Evolutionary conservation across 2,329 filamentous ascomycete genomes (phyloP).

Genomic region (Chaetothyriales sp.): DNA sequence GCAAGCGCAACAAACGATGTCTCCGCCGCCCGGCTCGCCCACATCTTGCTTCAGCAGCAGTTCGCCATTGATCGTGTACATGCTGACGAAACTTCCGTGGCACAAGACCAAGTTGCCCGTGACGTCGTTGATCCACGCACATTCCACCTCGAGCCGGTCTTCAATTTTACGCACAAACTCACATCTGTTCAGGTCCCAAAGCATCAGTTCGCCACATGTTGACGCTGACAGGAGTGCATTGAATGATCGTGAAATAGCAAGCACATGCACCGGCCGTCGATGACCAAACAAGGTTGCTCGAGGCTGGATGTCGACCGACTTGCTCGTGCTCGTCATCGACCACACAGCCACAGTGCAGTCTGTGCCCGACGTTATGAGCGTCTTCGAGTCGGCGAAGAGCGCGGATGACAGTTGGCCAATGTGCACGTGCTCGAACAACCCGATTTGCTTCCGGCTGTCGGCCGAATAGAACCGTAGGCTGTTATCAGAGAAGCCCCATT

Average conservation of each 20-base stretch:
- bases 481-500: slow-evolving; percentile 92
- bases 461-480: slow-evolving; percentile 82
- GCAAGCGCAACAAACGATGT: slow-evolving; percentile 69
- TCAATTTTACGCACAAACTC: slow-evolving; percentile 70
- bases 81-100: slow-evolving; percentile 55
- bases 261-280: slow-evolving; percentile 63
- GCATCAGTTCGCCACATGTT: slow-evolving; percentile 64
- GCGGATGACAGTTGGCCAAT: slow-evolving; percentile 76
- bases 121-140: slow-evolving; percentile 75
- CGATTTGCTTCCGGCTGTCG: slow-evolving; percentile 68
- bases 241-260: slow-evolving; percentile 78
- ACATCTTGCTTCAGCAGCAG: slow-evolving; percentile 70
- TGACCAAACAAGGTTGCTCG: slow-evolving; percentile 80
- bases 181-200: slow-evolving; percentile 89
- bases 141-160: slow-evolving; percentile 41
- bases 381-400: slow-evolving; percentile 76
- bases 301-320: slow-evolving; percentile 64
- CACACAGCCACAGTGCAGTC: slow-evolving; percentile 87
- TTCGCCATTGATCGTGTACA: slow-evolving; percentile 83
- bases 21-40: slow-evolving; percentile 59
- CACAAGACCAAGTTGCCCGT: slow-evolving; percentile 83
- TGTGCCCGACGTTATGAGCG: slow-evolving; percentile 77
- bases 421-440: slow-evolving; percentile 87
- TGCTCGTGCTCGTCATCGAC: slow-evolving; percentile 50
- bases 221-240: slow-evolving; percentile 77